Evolutionary conservation across 2,329 filamentous ascomycete genomes (phyloP).

Genomic region (Fusarium duplospermum): DNA sequence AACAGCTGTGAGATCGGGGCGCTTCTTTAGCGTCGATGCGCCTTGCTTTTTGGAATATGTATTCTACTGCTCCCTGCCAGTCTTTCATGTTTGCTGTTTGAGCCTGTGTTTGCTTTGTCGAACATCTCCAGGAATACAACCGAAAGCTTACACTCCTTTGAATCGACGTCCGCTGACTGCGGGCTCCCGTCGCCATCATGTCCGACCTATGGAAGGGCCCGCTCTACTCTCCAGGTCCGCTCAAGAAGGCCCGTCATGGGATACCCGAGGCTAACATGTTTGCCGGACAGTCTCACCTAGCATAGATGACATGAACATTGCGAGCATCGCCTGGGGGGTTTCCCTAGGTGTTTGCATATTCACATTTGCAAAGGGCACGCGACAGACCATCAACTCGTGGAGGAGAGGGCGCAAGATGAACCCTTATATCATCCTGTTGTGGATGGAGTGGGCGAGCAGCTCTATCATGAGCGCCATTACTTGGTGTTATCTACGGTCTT

Average conservation of each 20-base stretch:
- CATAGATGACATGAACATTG: slow-evolving; percentile 42
- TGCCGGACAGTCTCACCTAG: slow-evolving; percentile 15
- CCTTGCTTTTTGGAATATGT: slow-evolving; percentile 24
- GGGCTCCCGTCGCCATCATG: slow-evolving; percentile 22
- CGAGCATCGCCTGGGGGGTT: slow-evolving; percentile 44
- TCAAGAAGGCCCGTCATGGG: not conserved
- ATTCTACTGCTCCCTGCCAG: slow-evolving; percentile 12
- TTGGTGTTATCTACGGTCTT: slow-evolving; percentile 42
- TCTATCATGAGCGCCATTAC: slow-evolving; percentile 42
- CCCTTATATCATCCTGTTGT: slow-evolving; percentile 39
- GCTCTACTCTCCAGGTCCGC: not conserved
- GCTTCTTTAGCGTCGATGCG: slow-evolving; percentile 19
- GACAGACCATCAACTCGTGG: slow-evolving; percentile 42
- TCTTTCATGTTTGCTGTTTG: not conserved
- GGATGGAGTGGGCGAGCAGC: slow-evolving; percentile 41
- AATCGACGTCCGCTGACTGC: not conserved
- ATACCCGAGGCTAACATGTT: not conserved
- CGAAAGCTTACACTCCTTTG: not conserved
- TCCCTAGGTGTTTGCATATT: slow-evolving; percentile 44
- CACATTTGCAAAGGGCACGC: slow-evolving; percentile 35
- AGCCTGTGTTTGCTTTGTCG: not conserved
- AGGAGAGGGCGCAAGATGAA: slow-evolving; percentile 36
- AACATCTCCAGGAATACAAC: too few species aligned
- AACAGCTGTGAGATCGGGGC: slow-evolving; percentile 13
- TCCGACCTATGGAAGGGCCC: slow-evolving; percentile 26